Conservation (phyloP, 129 eudicot genomes). For the Tagetes erecta region DNA sequence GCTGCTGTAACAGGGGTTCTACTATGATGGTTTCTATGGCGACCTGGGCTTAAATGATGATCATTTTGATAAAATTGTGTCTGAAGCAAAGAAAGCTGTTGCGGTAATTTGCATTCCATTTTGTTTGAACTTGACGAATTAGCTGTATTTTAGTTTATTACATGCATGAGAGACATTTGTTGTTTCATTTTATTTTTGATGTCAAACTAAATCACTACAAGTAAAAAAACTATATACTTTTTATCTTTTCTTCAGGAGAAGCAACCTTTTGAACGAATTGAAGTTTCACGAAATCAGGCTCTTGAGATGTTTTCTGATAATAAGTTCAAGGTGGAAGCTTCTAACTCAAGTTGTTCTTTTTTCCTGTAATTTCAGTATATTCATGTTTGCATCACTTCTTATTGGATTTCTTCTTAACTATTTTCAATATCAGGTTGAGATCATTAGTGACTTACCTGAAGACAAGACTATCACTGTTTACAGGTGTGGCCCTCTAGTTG, state of each 20-base stretch:
- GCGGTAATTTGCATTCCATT: slow-evolving; percentile 41
- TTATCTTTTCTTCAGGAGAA: slow-evolving; percentile 55
- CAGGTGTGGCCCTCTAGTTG: slow-evolving; percentile 97
- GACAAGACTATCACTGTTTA: slow-evolving; percentile 93
- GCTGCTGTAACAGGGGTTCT: slow-evolving; percentile 70
- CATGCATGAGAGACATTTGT: background rate
- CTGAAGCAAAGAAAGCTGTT: slow-evolving; percentile 78
- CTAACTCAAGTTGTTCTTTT: background rate
- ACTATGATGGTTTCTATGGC: slow-evolving; percentile 92
- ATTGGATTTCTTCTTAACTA: slow-evolving; percentile 9
- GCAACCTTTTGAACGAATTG: slow-evolving; percentile 94
- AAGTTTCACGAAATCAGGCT: slow-evolving; percentile 86
- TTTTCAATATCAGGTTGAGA: slow-evolving; percentile 63
- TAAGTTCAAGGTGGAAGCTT: slow-evolving; percentile 64
- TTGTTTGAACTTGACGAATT: background rate
- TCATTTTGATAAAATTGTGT: slow-evolving; percentile 79
- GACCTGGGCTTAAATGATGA: slow-evolving; percentile 90
- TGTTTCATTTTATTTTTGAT: background rate
- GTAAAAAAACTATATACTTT: background rate
- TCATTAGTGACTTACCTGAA: slow-evolving; percentile 85
- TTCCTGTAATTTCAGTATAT: background rate
- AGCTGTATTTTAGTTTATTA: background rate
- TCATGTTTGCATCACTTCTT: slow-evolving; percentile 6
- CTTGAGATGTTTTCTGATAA: slow-evolving; percentile 92
- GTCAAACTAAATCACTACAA: background rate